Evolutionary conservation across 176 grass and related monocot genomes (phyloP).

Genomic region (Zizania latifolia): DNA sequence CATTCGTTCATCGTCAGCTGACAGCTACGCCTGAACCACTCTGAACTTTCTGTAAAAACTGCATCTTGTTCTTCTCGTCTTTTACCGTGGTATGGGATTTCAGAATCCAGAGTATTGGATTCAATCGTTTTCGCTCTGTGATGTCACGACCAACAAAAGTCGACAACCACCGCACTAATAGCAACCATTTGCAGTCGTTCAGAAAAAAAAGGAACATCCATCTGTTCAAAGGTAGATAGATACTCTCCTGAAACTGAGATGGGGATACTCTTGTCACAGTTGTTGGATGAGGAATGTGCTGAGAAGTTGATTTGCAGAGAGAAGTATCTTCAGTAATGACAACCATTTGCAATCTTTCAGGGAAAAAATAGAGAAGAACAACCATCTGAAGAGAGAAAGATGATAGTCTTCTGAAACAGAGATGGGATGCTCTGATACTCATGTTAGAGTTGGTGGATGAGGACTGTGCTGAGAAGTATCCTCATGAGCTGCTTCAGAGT

Average conservation of each 20-base stretch:
- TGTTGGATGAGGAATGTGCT: background rate
- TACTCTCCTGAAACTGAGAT: too few relatives aligned
- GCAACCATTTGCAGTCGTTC: too few relatives aligned
- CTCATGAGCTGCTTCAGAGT: background rate
- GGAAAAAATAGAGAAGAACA: too few relatives aligned
- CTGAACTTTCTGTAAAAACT: background rate
- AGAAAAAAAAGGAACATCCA: too few relatives aligned
- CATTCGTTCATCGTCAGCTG: too few relatives aligned
- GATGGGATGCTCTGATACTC: too few relatives aligned
- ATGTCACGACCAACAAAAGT: constrained; percentile 2
- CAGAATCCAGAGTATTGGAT: background rate
- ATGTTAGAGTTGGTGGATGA: too few relatives aligned
- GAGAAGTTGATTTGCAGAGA: background rate
- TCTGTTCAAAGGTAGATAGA: background rate
- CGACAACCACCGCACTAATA: constrained; percentile 22
- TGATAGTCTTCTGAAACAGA: too few relatives aligned
- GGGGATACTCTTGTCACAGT: background rate
- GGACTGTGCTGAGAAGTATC: too few relatives aligned
- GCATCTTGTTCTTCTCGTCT: too few relatives aligned
- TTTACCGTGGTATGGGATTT: background rate
- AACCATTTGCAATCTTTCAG: too few relatives aligned
- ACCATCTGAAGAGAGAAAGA: too few relatives aligned
- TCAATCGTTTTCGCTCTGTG: background rate
- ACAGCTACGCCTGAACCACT: background rate
- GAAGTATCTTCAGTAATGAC: background rate